Evolutionary conservation across 495 filamentous ascomycete genomes (phyloP), one percentile per base, ranked within the genome.

Genomic region (Staphylotrichum longicolle): DNA sequence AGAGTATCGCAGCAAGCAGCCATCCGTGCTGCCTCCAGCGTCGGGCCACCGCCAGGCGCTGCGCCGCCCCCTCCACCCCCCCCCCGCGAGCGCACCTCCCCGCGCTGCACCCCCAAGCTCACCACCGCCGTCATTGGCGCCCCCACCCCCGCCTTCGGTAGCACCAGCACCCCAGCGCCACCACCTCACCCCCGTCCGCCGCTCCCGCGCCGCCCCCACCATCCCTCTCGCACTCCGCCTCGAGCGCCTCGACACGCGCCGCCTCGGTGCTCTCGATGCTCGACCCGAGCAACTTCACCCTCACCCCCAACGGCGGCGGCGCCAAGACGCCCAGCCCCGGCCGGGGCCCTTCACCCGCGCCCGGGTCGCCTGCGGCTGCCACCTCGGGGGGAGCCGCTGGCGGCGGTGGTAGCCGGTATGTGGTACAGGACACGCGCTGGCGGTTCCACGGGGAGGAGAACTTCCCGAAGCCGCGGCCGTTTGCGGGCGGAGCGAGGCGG

Each of bases 381-480:
- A 14, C 20, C 9, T 6, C 37, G 37, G 6, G 6, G 37, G 10
- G 37, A 7, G 15, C 42, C 44, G 59, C 71, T 46, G 78, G 80
- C 32, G 66, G 74, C 35, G 73, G 76, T 50, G 63, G 73, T 42
- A 77, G 79, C 15, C 74, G 75, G 3, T 74, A 86, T 53, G 76
- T 79, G 3, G 85, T 98, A 48, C 85, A 95, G 50, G 93, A 98
- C 73, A 69, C 77, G 59, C 80, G 93, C 68, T 98, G 91, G 86
- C 90, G 87, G 66, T 98, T 97, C 72, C 85, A 91, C 66, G 80
- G 84, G 37, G 93, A 98, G 58, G 84, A 82, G 40, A 80, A 90
- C 63, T 78, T 98, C 20, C 92, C 94, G 2, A 93, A 90, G 67
- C 93, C 94, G 47, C 81, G 93, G 60, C 84, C 86, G 3, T 97